Evolutionary conservation across 495 filamentous ascomycete genomes (phyloP), one percentile per base, ranked within the genome.

Genomic region (Thozetella sp.): DNA sequence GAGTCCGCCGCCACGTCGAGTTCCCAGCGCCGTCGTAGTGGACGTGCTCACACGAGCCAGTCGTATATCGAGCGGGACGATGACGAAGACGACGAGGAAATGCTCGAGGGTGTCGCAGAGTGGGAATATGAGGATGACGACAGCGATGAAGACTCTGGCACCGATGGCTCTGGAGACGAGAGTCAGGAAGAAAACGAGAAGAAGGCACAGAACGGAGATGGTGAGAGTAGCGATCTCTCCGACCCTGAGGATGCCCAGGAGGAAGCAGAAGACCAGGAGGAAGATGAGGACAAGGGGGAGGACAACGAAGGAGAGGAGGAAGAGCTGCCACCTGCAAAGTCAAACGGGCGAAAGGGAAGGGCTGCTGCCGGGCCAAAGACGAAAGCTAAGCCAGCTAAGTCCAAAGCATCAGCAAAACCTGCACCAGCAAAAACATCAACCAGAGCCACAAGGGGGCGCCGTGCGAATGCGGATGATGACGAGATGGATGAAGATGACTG

Each of bases 51-150:
- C 25, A 72, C 65, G 17, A 76, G 70, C 51, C 67, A 65, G 22
- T 71, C 71, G 2, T 84, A 84, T 58, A 74, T 77, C 4, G 81
- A 85, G 65, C 74, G 80, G 48, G 84, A 84, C 37, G 75, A 73
- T 27, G 73, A 72, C 2, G 81, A 80, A 27, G 81, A 83, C 51
- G 84, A 86, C 34, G 76, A 84, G 68, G 83, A 86, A 58, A 85
- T 85, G 82, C 63, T 79, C 22, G 76, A 77, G 34, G 82, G 82
- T 6, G 82, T 85, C 11, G 80, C 82, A 2, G 66, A 76, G 67
- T 85, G 82, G 82, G 78, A 80, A 23, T 85, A 85, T 55, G 71
- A 71, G 22, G 66, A 75, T 25, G 63, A 69, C 2, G 58, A 59
- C 3, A 67, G 63, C 13, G 69, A 67, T 23, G 53, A 53, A 13